phyloP scores from a whole-genome alignment of 2,329 filamentous ascomycete species.

The Hymenoscyphus scutula region DNA sequence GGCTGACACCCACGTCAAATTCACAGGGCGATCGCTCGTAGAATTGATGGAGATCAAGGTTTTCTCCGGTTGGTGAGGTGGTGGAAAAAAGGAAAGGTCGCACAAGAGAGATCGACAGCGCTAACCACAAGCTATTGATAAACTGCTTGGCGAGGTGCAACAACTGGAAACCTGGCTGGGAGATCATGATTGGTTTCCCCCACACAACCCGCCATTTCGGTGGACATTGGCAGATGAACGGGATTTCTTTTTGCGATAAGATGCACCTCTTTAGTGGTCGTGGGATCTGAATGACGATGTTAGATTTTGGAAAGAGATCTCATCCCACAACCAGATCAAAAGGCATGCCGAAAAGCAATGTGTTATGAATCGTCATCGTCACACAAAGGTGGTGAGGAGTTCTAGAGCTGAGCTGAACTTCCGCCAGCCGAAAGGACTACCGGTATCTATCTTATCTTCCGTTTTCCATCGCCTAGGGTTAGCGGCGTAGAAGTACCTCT shows the following conservation, averaged over 20 bases:
- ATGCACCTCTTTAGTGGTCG: neutral
- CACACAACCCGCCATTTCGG: neutral
- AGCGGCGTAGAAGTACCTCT: too few relatives aligned
- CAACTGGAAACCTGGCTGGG: neutral
- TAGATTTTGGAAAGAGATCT: too few relatives aligned
- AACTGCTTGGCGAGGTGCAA: neutral
- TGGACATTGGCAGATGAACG: neutral
- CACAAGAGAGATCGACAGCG: neutral
- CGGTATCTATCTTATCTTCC: too few relatives aligned
- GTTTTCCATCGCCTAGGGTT: too few relatives aligned
- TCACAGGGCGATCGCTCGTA: neutral
- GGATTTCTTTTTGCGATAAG: neutral
- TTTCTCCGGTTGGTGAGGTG: neutral
- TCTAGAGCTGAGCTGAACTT: neutral
- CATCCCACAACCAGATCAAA: neutral
- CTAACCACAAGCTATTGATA: constrained; percentile 2
- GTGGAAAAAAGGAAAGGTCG: too few relatives aligned
- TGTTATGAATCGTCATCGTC: neutral
- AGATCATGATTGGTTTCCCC: neutral
- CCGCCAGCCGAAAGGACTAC: neutral
- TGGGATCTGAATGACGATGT: too few relatives aligned
- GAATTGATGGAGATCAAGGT: neutral
- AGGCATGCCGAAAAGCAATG: neutral
- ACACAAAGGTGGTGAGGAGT: neutral
- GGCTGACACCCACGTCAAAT: neutral